Conservation (phyloP, 441 rosid genomes). For the Aleurites moluccanus region DNA sequence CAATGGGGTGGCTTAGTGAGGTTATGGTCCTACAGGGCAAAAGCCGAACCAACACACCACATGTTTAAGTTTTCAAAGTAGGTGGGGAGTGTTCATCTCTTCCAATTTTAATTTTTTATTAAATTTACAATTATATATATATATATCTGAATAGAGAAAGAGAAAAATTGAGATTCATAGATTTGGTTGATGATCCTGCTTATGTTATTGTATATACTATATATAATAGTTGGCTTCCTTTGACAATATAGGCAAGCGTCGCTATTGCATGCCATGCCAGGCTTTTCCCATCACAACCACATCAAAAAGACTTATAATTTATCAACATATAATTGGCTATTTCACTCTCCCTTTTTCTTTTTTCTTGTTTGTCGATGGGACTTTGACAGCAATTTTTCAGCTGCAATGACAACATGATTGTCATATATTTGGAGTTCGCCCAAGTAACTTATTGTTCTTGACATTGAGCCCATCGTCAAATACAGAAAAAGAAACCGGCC, state of each 20-base stretch:
- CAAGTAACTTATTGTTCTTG: too few relatives aligned
- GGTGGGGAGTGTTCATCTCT: slow-evolving; percentile 22
- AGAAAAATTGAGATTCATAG: background rate
- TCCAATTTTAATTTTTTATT: slow-evolving; percentile 11
- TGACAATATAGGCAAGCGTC: slow-evolving; percentile 16
- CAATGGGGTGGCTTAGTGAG: slow-evolving; percentile 28
- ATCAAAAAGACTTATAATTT: background rate
- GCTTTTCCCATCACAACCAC: slow-evolving; percentile 8
- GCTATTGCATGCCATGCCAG: slow-evolving; percentile 2
- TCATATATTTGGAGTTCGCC: too few relatives aligned
- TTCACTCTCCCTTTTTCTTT: too few relatives aligned
- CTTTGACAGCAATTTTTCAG: too few relatives aligned
- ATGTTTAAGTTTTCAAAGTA: slow-evolving; percentile 31
- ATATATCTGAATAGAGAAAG: background rate
- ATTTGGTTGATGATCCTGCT: background rate
- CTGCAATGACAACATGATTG: too few relatives aligned
- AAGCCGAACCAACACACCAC: slow-evolving; percentile 44
- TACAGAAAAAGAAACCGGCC: too few relatives aligned
- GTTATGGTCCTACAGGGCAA: slow-evolving; percentile 39
- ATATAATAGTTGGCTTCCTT: background rate
- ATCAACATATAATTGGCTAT: too few relatives aligned
- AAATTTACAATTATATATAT: background rate
- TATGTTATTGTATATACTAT: too few relatives aligned
- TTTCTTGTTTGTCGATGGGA: background rate
- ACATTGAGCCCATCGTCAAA: too few relatives aligned